Conservation (phyloP, 495 filamentous ascomycete species). For the Penicillium coffeae region DNA sequence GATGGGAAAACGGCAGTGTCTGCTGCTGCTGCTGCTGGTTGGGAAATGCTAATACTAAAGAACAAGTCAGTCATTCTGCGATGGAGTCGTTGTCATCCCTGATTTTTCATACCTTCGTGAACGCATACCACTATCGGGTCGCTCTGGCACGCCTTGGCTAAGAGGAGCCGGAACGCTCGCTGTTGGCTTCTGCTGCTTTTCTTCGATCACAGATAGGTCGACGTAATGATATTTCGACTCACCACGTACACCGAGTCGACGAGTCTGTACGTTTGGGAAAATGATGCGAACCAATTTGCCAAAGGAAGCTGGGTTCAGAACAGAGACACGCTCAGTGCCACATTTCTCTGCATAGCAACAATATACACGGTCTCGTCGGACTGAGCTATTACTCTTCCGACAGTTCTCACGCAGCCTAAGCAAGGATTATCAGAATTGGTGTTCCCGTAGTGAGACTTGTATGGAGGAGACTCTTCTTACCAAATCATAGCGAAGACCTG, state of each 20-base stretch:
- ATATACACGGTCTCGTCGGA: constrained; percentile 89
- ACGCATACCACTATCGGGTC: constrained; percentile 25
- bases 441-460: not conserved
- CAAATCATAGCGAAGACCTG: constrained; percentile 98
- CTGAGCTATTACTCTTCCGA: constrained; percentile 73
- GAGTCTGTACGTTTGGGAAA: constrained; percentile 89
- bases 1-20: constrained; percentile 70
- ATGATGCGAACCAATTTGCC: constrained; percentile 95
- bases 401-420: constrained; percentile 80
- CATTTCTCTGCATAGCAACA: constrained; percentile 88
- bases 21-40: constrained; percentile 54
- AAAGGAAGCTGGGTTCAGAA: constrained; percentile 93
- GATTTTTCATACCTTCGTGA: constrained; percentile 41
- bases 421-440: too few relatives aligned
- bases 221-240: constrained; percentile 99
- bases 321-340: constrained; percentile 85
- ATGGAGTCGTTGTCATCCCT: not conserved
- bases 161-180: constrained; percentile 25
- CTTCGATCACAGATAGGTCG: constrained; percentile 66
- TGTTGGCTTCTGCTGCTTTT: constrained; percentile 40
- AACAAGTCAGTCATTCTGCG: constrained; percentile 7
- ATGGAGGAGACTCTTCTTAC: constrained; percentile 44
- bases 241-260: constrained; percentile 85
- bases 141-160: constrained; percentile 20
- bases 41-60: constrained; percentile 39